phyloP scores from a whole-genome alignment of 139 green algal species.

The Haematococcus lacustris region DNA sequence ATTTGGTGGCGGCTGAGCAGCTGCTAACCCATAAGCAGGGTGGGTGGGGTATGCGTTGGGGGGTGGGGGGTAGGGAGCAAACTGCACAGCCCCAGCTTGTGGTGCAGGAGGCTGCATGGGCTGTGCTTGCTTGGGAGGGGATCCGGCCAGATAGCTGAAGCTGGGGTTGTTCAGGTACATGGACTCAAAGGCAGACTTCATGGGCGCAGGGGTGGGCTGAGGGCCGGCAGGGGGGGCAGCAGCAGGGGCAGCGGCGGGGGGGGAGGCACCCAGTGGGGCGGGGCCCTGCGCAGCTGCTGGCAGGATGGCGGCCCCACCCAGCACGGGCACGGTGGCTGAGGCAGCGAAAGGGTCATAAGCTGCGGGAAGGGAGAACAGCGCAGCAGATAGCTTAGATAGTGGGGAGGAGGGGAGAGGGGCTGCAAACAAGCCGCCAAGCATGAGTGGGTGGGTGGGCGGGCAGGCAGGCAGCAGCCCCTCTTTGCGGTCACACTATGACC shows the following conservation, averaged over 20 bases:
- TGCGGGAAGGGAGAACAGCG: background rate
- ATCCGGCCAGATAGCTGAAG: too few relatives aligned
- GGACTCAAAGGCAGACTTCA: too few relatives aligned
- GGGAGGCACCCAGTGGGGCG: conserved; percentile 1
- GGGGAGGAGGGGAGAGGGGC: background rate
- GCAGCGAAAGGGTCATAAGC: conserved; percentile 15
- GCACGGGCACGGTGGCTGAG: background rate
- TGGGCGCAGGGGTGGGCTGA: background rate
- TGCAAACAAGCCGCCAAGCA: background rate
- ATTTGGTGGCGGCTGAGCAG: too few relatives aligned
- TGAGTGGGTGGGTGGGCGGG: background rate
- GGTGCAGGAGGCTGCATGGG: too few relatives aligned
- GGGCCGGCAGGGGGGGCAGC: background rate
- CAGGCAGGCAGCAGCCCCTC: background rate
- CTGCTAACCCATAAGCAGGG: too few relatives aligned
- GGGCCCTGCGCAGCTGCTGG: background rate
- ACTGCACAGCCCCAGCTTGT: too few relatives aligned
- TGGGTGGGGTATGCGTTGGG: too few relatives aligned
- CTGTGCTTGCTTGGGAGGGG: too few relatives aligned
- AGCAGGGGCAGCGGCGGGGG: background rate
- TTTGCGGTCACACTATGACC: background rate
- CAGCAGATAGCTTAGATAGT: background rate
- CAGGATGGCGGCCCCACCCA: background rate
- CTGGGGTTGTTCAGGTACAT: background rate
- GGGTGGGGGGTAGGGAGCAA: too few relatives aligned